Percentiles rank a stretch among this genome's conserved stretches.
These are phyloP conservation scores for Galeopsis tetrahit DNA, from an alignment of 257 asterid genomes.

Conservation along the genomic window DNA sequence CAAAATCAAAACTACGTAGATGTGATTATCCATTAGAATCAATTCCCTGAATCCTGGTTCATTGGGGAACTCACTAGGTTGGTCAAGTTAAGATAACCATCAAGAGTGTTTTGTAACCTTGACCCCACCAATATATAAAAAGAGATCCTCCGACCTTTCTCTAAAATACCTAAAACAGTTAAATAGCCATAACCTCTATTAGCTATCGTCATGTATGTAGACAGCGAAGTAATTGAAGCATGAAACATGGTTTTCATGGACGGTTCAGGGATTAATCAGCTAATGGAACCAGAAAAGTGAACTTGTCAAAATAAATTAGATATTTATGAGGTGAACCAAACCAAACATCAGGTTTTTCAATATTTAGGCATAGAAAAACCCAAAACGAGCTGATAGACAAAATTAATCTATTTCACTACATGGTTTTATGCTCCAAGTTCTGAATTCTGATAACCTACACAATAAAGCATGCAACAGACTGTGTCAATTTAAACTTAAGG, in stretches of 20 bases:
- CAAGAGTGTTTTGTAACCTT: not conserved
- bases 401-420: not conserved
- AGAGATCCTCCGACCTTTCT: not conserved
- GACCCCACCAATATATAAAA: not conserved
- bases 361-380: not conserved
- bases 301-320: not conserved
- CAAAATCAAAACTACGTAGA: not conserved
- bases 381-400: not conserved
- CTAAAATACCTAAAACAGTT: not conserved
- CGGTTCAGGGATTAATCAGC: not conserved
- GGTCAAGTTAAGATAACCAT: not conserved
- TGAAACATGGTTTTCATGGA: not conserved
- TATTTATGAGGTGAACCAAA: not conserved
- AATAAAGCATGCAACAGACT: not conserved
- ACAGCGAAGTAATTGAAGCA: conserved; percentile 12
- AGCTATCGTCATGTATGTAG: not conserved
- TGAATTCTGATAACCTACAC: not conserved
- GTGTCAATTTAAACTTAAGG: conserved; percentile 14
- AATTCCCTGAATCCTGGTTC: conserved; percentile 1
- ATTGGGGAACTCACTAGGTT: conserved; percentile 7
- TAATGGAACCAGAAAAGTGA: not conserved
- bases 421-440: not conserved
- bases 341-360: not conserved
- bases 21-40: not conserved
- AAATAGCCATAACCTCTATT: not conserved